Conservation (phyloP, 2,329 filamentous ascomycete species). For the Colletotrichum eremochloae region DNA sequence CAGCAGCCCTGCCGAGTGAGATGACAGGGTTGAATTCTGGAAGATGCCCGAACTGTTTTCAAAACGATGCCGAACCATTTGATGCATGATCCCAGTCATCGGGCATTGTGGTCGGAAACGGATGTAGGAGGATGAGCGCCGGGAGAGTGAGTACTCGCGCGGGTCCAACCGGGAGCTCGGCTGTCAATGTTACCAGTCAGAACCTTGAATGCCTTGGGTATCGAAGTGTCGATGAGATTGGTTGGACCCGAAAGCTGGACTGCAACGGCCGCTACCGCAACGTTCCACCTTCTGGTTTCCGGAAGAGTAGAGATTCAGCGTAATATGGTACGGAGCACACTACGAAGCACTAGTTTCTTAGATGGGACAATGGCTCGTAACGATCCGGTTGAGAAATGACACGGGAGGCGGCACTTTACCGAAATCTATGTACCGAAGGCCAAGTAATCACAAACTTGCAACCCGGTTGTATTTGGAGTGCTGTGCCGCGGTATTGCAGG, state of each 20-base stretch:
- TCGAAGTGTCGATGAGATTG: background rate
- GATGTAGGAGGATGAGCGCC: background rate
- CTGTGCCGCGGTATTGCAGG: constrained; percentile 18
- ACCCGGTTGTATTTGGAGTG: background rate
- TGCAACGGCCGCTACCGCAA: background rate
- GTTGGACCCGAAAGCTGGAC: background rate
- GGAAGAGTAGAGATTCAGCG: background rate
- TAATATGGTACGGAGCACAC: background rate
- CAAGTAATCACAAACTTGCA: background rate
- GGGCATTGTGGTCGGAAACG: background rate
- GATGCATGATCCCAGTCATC: background rate
- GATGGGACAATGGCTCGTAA: background rate
- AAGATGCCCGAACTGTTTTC: background rate
- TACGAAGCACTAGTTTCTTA: background rate
- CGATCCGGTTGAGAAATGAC: background rate
- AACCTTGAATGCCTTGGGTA: background rate
- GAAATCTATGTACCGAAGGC: constrained; percentile 7
- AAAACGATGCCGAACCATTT: background rate
- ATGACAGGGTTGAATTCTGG: background rate
- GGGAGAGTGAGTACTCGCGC: background rate
- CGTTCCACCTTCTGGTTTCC: background rate
- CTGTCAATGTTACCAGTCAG: constrained; percentile 16
- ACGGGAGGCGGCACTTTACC: constrained; percentile 8
- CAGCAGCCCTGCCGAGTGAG: no score
- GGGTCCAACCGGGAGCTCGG: constrained; percentile 8